phyloP scores from a whole-genome alignment of 2,329 filamentous ascomycete genomes.

The Trichoderma brevicompactum region DNA sequence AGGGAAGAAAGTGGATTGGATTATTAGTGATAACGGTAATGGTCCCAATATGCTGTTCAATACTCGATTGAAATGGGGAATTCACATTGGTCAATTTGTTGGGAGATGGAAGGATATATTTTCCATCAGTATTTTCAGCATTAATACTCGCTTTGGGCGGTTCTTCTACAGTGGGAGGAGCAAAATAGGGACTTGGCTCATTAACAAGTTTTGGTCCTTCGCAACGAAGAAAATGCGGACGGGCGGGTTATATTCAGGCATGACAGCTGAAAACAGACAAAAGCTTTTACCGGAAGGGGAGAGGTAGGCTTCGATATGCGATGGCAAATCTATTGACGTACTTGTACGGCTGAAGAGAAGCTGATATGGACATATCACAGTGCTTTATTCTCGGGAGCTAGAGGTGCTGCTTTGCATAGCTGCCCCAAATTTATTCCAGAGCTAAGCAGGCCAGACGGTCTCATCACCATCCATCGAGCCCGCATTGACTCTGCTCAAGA shows the following conservation, averaged over 20 bases:
- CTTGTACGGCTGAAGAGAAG: no score
- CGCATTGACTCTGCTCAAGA: neutral
- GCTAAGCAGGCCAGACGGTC: neutral
- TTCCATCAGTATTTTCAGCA: constrained; percentile 14
- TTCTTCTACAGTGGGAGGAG: constrained; percentile 16
- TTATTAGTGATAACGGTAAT: constrained; percentile 17
- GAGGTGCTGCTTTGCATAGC: constrained; percentile 14
- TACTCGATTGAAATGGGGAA: constrained; percentile 6
- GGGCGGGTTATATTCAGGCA: neutral
- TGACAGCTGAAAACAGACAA: constrained; percentile 5
- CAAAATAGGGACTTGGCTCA: constrained; percentile 12
- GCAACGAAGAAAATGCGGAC: constrained; percentile 2
- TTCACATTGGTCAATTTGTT: constrained; percentile 11
- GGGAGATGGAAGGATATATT: constrained; percentile 15
- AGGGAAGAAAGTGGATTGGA: constrained; percentile 12
- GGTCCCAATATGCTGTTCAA: constrained; percentile 6
- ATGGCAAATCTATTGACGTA: no score
- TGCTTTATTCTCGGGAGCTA: constrained; percentile 1
- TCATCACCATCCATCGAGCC: constrained; percentile 9
- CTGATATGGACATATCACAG: neutral
- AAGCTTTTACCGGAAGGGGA: neutral
- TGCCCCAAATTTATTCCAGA: constrained; percentile 14
- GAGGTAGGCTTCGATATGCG: neutral
- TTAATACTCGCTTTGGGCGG: neutral
- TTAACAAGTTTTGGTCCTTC: constrained; percentile 13